Evolutionary conservation across 805 yeast genomes (phyloP), one percentile per base, ranked within the genome.

Genomic region (Candida adriatica): DNA sequence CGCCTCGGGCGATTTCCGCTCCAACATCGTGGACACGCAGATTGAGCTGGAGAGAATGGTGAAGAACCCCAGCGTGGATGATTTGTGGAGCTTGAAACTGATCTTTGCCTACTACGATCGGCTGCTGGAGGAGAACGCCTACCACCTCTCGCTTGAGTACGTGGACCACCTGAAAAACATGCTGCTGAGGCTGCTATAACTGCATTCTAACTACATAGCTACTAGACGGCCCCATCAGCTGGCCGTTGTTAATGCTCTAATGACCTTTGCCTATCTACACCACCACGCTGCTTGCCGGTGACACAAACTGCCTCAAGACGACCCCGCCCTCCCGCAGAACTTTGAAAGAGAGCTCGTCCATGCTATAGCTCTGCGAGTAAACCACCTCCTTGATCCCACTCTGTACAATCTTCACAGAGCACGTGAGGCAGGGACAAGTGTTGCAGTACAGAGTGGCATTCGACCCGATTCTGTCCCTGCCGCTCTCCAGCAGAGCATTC

Each of bases 401-500:
- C 58, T 92, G 99, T 7, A 87, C 95, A 32, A 92, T 90, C 59
- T 92, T 92, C 24, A 92, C 86, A 5, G 95, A 78, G 53, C 99
- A 92, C 0, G 98, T 92, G 37, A 92, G 63, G 53, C 99, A 92
- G 0, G 99, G 99, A 49, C 98, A 84, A 0, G 99, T 92, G 55
- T 92, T 92, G 59, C 98, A 92, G 54, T 92, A 92, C 35, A 87
- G 58, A 0, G 75, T 76, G 7, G 84, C 77, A 24, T 63, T 57
- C 8, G 58, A 58, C 0, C 83, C 83, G 8, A 85, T 70, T 34
- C 97, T 63, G 43, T 83, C 95, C 41, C 96, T 67, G 2, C 98
- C 98, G 6, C 96, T 85, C 55, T 92, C 98, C 30, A 92, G 57
- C 24, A 92, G 62, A 1, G 98, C 97, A 55, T 92, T 92, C 47